Conservation (phyloP, 768 basidiomycete genomes). For the Termitomyces sp. region DNA sequence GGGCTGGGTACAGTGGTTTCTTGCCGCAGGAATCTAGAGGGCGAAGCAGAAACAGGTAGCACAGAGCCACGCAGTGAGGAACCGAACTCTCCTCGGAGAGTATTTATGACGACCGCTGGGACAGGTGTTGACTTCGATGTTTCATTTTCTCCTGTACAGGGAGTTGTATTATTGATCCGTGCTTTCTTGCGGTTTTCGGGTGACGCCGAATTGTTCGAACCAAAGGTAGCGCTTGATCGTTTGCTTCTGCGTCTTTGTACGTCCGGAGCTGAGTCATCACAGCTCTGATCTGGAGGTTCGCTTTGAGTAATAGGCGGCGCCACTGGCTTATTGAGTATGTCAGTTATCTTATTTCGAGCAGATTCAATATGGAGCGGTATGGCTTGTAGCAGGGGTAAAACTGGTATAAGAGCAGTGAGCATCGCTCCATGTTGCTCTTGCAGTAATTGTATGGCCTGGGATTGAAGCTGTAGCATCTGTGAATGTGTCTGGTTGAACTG, state of each 20-base stretch:
- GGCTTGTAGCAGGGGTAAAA: constrained; percentile 57
- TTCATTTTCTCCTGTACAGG: neutral
- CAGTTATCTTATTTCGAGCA: constrained; percentile 27
- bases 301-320: constrained; percentile 2
- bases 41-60: neutral
- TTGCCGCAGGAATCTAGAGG: constrained; percentile 2
- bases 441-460: constrained; percentile 50
- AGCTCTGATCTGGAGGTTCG: constrained; percentile 2
- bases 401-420: constrained; percentile 47
- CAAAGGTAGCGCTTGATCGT: constrained; percentile 15
- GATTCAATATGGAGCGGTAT: constrained; percentile 54
- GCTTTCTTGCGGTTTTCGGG: constrained; percentile 11
- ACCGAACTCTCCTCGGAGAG: neutral
- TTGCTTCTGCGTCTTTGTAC: constrained; percentile 8
- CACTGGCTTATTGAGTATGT: constrained; percentile 21
- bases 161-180: neutral
- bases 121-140: neutral
- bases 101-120: neutral
- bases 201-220: constrained; percentile 7
- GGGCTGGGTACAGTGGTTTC: constrained; percentile 6
- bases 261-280: constrained; percentile 1
- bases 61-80: neutral
- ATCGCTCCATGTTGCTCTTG: constrained; percentile 60
- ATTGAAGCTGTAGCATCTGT: constrained; percentile 46
- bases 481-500: constrained; percentile 45